Conservation (phyloP, 2,329 filamentous ascomycete genomes). For the Coniochaeta sp. region DNA sequence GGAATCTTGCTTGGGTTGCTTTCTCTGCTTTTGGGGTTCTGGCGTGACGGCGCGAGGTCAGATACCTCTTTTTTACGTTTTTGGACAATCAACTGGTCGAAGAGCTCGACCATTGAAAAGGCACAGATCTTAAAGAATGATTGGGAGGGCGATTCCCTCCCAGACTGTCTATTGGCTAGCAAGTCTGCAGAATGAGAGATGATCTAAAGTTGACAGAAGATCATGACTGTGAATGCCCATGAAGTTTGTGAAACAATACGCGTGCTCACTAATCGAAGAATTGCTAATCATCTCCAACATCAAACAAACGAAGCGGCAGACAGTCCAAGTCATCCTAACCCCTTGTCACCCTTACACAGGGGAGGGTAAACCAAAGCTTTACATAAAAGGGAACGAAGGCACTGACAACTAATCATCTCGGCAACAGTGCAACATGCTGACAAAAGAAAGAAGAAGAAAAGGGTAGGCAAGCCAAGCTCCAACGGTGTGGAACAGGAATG, state of each 20-base stretch:
- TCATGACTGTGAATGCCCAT: neutral
- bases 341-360: neutral
- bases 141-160: neutral
- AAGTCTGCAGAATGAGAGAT: neutral
- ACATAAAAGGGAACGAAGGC: neutral
- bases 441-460: neutral
- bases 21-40: neutral
- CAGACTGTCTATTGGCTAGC: neutral
- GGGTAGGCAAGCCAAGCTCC: neutral
- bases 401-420: neutral
- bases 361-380: neutral
- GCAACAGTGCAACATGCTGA: neutral
- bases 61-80: neutral
- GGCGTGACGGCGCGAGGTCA: neutral
- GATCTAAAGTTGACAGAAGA: neutral
- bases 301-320: neutral
- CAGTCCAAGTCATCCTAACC: neutral
- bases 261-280: neutral
- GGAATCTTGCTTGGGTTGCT: neutral
- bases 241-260: neutral
- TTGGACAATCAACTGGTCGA: neutral
- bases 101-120: slow-evolving; percentile 1
- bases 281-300: neutral
- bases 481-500: neutral
- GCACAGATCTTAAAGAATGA: neutral